A percentile compares a stretch with the other conserved stretches of the same genome.
These are phyloP conservation scores for Pythium vanterpoolii DNA, from an alignment of 352 stramenopile species.

Conservation along the genomic window DNA sequence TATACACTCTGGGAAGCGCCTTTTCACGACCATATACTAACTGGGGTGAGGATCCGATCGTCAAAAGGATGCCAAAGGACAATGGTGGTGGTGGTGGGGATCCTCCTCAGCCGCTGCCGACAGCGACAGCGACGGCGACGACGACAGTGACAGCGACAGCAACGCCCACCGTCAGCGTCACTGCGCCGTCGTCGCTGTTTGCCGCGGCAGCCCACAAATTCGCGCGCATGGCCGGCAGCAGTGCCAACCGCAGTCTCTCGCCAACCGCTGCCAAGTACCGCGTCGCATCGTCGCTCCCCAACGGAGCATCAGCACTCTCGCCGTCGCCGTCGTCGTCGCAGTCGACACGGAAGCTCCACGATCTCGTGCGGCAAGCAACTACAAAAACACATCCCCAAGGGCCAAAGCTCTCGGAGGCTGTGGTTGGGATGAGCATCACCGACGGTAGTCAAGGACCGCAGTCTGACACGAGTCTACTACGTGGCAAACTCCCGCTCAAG, in stretches of 20 bases:
- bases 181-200: conserved; percentile 6
- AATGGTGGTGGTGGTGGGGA: neutral
- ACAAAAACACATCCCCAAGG: neutral
- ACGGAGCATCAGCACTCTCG: neutral
- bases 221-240: conserved; percentile 3
- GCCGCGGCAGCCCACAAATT: conserved; percentile 12
- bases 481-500: conserved; percentile 46
- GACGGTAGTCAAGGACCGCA: neutral
- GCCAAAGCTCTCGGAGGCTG: conserved; percentile 13
- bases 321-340: neutral
- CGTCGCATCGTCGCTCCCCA: conserved; percentile 1
- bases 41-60: too few species aligned
- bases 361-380: conserved; percentile 12
- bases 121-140: too few species aligned
- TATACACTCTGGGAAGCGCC: conserved; percentile 1
- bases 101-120: too few species aligned
- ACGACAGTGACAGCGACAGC: too few species aligned
- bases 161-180: too few species aligned
- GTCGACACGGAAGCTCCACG: conserved; percentile 2
- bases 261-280: conserved; percentile 10
- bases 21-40: too few species aligned
- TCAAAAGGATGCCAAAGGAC: too few species aligned
- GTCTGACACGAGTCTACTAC: neutral
- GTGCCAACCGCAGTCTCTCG: neutral
- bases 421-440: neutral